Evolutionary conservation across 1,139 yeast species (phyloP).

Genomic region (Saccharomycopsis phalli): DNA sequence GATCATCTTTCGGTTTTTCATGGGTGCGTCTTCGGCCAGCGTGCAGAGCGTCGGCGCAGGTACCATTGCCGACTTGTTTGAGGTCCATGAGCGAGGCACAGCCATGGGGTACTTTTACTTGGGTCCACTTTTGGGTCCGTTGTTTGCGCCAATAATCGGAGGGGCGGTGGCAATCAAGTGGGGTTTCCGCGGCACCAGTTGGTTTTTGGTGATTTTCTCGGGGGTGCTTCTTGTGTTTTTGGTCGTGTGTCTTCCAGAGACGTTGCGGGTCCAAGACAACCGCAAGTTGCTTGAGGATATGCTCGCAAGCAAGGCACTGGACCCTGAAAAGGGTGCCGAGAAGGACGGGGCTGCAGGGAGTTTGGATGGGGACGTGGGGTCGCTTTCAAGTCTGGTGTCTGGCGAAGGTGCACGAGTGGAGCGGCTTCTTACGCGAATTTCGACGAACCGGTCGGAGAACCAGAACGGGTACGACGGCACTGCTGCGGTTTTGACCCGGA

Average conservation of each 20-base stretch:
- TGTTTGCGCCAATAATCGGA: slow-evolving; percentile 73
- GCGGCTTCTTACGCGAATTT: slow-evolving; percentile 21
- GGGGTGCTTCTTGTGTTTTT: slow-evolving; percentile 45
- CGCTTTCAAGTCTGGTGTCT: neutral
- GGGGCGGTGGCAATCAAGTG: slow-evolving; percentile 64
- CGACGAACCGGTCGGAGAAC: slow-evolving; percentile 16
- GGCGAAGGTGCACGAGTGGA: neutral
- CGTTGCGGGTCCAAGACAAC: slow-evolving; percentile 49
- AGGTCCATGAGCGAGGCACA: slow-evolving; percentile 60
- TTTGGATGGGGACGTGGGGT: slow-evolving; percentile 1
- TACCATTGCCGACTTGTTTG: slow-evolving; percentile 66
- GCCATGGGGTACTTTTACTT: slow-evolving; percentile 78
- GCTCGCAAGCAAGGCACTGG: slow-evolving; percentile 28
- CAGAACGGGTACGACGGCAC: slow-evolving; percentile 21
- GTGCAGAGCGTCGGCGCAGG: slow-evolving; percentile 92
- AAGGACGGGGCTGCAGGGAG: slow-evolving; percentile 19
- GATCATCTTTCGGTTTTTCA: slow-evolving; percentile 58
- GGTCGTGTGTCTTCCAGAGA: slow-evolving; percentile 62
- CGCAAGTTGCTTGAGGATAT: slow-evolving; percentile 39
- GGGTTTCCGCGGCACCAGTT: slow-evolving; percentile 89
- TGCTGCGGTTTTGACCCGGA: slow-evolving; percentile 28
- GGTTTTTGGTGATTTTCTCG: slow-evolving; percentile 68
- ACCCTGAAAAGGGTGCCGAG: slow-evolving; percentile 13
- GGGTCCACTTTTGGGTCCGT: slow-evolving; percentile 78
- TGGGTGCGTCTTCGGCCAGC: slow-evolving; percentile 78